Evolutionary conservation across 1,284 basidiomycete genomes (phyloP), one percentile per base, ranked within the genome.

Genomic region (Trichosporon sp.): DNA sequence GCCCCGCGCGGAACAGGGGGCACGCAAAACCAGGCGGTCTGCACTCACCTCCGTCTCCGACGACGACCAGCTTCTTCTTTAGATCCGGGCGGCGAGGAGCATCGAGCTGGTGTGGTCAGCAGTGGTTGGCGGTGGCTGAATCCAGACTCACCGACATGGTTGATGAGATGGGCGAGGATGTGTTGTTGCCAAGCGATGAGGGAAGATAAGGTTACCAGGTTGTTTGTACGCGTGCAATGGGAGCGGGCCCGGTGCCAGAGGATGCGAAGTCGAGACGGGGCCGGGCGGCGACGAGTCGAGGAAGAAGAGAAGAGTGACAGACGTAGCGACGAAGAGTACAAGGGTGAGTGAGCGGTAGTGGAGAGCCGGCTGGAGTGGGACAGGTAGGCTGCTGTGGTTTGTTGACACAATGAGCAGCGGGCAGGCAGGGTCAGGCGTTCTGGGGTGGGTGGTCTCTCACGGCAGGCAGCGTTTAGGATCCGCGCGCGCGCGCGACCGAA

Each of bases 1-100:
- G 21, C 47, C 7, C 47, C 1, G 21, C n/a, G 15, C 21, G 9
- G 7, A 5, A 2, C 8, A 12, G 7, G 21, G 7, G 21, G 21
- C 2, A 25, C 8, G 34, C 34, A 12, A 34, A 6, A 5, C 6
- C 34, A 21, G n/a, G 38, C 9, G 47, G 2, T n/a, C 35, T 2
- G 35, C 1, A 64, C 80, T 65, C 68, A 82, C 80, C 77, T 65
- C 80, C 79, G 73, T 83, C 81, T 6, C 83, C 84, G 18, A 96
- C 93, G 53, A 95, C 93, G 47, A 96, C 93, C 32, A 96, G 87
- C 81, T 96, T 96, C 77, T 89, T 88, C 85, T 93, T 93, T 72
- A 91, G 80, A 80, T 95, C 93, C 68, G 92, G 92, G 80, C 90
- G 75, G 38, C 67, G 72, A 3, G 44, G 42, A 1, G 12, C 23